Conservation (phyloP, 140 eudicot genomes). For the Oenanthe javanica region DNA sequence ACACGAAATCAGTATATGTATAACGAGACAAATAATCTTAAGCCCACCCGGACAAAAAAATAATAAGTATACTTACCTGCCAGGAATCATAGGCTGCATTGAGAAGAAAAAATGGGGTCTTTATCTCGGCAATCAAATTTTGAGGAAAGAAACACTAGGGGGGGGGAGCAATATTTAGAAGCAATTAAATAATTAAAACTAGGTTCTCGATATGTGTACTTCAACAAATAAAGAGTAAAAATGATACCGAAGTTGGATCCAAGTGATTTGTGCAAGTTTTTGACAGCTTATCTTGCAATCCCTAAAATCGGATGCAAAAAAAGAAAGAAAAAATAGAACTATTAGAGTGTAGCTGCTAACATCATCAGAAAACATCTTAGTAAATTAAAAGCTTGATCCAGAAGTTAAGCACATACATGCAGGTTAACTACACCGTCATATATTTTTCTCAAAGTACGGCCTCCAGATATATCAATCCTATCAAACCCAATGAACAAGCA, state of each 20-base stretch:
- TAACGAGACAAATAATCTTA: background rate
- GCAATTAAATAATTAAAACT: background rate
- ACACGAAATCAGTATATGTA: background rate
- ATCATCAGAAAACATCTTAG: background rate
- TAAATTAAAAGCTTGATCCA: background rate
- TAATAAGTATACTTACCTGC: background rate
- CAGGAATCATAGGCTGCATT: slow-evolving; percentile 15
- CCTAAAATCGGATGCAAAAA: background rate
- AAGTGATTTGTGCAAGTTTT: slow-evolving; percentile 10
- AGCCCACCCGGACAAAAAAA: background rate
- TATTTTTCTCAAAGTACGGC: slow-evolving; percentile 57
- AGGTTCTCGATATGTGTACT: background rate
- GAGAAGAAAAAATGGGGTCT: slow-evolving; percentile 15
- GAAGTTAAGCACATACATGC: slow-evolving; percentile 42
- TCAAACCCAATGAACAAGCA: background rate
- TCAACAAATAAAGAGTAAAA: no score
- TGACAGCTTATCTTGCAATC: slow-evolving; percentile 1
- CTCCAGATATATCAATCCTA: slow-evolving; percentile 81
- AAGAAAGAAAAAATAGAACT: background rate
- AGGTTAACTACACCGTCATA: slow-evolving; percentile 73
- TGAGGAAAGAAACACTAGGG: slow-evolving; percentile 14
- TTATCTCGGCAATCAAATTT: slow-evolving; percentile 1
- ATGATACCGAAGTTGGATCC: slow-evolving; percentile 9
- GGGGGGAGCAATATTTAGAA: background rate
- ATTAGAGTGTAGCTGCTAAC: background rate